Base-by-base conservation (phyloP, 352 stramenopile species). In the Phytopythium aichiense region DNA sequence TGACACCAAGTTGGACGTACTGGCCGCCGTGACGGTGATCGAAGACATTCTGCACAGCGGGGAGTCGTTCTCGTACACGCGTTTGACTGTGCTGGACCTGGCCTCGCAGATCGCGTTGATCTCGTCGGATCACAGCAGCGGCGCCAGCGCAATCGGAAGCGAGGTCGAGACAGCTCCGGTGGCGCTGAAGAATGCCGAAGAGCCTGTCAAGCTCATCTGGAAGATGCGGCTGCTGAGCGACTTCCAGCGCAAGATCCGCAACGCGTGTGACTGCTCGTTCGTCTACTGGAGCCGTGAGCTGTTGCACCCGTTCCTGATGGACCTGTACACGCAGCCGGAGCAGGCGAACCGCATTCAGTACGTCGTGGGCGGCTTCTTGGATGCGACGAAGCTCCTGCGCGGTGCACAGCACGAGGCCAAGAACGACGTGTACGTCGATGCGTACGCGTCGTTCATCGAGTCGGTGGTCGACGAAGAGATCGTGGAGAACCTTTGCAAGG, bases 211-310 rank as follows among this genome's bases (percentile, higher is more conserved):
- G 57, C 61, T 93, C 20, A 90, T 94, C 43, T 93, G 87, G 77
- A 92, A 92, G 62, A 68, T 98, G 50, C 77, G 80, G 20, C 60
- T 97, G 37, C 66, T 98, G 51, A 91, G 82, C 59, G 88, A 94
- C 63, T 96, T 97, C 61, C 91, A 98, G 64, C 80, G 86, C 11
- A 87, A 88, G 50, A 87, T 98, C 49, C 71, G 79, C 20, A 77
- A 73, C 43, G 89, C 84, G 4, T 97, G 91, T 65, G 90, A 97
- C 68, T 97, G 88, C 64, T 96, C 89, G 9, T 96, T 97, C 65
- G 89, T 98, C 37, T 98, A 98, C 71, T 98, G 94, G 83, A 95
- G 92, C 62, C 81, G 84, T 4, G 91, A 98, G 69, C 61, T 98
- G 22, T 67, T 98, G 20, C 77, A 91, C 46, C 78, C 79, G 3